Percentiles rank a stretch among this genome's conserved stretches.
Conservation (phyloP, 169 alveolate genomes). For the Eimeria zaria region DNA sequence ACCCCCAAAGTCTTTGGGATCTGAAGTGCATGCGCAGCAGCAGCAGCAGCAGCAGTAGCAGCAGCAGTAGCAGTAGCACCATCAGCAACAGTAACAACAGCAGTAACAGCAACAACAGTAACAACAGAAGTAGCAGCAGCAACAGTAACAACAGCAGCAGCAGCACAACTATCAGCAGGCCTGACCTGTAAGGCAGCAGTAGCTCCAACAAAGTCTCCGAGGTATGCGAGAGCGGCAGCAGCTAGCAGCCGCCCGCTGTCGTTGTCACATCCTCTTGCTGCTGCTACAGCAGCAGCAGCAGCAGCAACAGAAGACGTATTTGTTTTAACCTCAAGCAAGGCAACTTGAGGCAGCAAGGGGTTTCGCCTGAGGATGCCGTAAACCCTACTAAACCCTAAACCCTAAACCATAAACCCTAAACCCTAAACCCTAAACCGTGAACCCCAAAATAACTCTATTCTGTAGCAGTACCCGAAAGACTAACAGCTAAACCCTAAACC, state of each 20-base stretch:
- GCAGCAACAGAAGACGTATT: not conserved
- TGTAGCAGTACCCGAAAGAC: too few species aligned
- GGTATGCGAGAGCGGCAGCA: not conserved
- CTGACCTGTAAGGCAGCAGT: not conserved
- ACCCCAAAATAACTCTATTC: not conserved
- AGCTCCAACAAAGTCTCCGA: not conserved
- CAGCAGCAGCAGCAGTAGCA: too few species aligned
- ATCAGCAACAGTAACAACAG: not conserved
- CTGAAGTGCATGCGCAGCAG: too few species aligned
- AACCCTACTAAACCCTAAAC: too few species aligned
- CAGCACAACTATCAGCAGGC: too few species aligned
- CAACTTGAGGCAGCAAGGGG: too few species aligned
- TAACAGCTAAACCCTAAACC: not conserved
- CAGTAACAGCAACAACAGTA: not conserved
- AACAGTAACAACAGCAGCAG: too few species aligned
- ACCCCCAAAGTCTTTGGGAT: too few species aligned
- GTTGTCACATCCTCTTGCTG: not conserved
- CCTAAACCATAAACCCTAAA: too few species aligned
- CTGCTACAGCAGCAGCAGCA: too few species aligned
- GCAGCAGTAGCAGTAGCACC: too few species aligned
- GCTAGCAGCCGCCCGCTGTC: not conserved
- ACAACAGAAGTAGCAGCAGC: not conserved
- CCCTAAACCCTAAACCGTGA: conserved; percentile 3
- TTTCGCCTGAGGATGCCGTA: too few species aligned
- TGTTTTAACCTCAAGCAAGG: not conserved